Evolutionary conservation across 768 basidiomycete species (phyloP).

Genomic region (Suillus cothurnatus): DNA sequence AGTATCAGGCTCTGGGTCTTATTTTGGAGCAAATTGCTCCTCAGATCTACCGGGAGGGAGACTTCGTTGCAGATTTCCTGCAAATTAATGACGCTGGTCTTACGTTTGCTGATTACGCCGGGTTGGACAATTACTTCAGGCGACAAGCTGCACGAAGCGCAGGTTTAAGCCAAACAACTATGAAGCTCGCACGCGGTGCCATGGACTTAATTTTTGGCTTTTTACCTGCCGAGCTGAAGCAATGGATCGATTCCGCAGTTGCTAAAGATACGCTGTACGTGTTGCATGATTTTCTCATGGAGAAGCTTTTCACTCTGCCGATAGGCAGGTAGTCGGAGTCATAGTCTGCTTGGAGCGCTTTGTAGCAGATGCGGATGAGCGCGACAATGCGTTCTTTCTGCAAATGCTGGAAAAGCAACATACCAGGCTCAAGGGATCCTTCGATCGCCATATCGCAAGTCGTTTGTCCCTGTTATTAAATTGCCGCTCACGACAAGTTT

Average conservation of each 20-base stretch:
- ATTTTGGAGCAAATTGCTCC: conserved; percentile 76
- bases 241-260: conserved; percentile 81
- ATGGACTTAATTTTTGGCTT: conserved; percentile 98
- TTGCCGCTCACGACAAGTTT: conserved; percentile 8
- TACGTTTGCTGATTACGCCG: conserved; percentile 96
- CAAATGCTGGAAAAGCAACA: conserved; percentile 83
- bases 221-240: conserved; percentile 77
- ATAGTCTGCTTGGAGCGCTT: conserved; percentile 78
- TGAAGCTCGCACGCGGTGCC: conserved; percentile 82
- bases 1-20: conserved; percentile 67
- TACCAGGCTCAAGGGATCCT: conserved; percentile 68
- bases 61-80: conserved; percentile 89
- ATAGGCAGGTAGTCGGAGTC: conserved; percentile 84
- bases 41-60: conserved; percentile 80
- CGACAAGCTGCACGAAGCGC: conserved; percentile 81
- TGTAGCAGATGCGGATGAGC: conserved; percentile 75
- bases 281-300: conserved; percentile 8
- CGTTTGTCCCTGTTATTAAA: neutral
- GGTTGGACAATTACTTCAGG: conserved; percentile 91
- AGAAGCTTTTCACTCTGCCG: conserved; percentile 10
- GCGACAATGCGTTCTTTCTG: conserved; percentile 73
- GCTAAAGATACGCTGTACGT: conserved; percentile 76
- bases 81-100: conserved; percentile 87
- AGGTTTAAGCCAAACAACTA: conserved; percentile 66
- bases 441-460: conserved; percentile 76